Base-by-base conservation (phyloP, 306 rosid genomes). In the Vachellia pachyceras region DNA sequence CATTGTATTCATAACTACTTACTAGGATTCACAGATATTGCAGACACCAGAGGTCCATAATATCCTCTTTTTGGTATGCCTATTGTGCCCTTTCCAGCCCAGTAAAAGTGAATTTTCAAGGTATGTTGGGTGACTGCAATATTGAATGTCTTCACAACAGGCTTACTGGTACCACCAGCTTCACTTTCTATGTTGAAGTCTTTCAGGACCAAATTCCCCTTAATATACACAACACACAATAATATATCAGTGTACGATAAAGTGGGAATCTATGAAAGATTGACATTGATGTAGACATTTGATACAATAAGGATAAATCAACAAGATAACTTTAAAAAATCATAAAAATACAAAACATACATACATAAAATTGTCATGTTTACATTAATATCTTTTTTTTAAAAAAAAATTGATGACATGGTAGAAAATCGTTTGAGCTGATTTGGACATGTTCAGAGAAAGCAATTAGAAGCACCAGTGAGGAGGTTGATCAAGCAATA, bases 81-180 rank as follows among this genome's bases (percentile, higher is more conserved):
- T 25, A 40, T 61, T 61, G 68, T 61, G 37, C 68, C 68, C 68
- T 61, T 61, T 61, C 68, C 68, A 25, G 68, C 68, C 68, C 68
- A 61, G 8, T 25, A 12, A 4, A 61, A 61, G 15, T 61, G 68
- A 61, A 61, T 61, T 33, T 61, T 61, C 68, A 61, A 29, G 39
- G 68, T 61, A 61, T 61, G 40, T 13, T 29, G 68, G 68, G 68
- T 61, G 40, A 61, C 68, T 61, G 39, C 12, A 25, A 40, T 2
- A 29, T 61, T 61, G 37, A 61, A 61, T 29, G 68, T 61, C 68
- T 29, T 61, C 3, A 61, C 68, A 61, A 61, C 68, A 29, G 68
- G 68, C 18, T 61, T 29, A 12, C 68, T 18, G 5, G 40, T 2
- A 61, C 40, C 68, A 25, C 68, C 68, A 13, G 68, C 68, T 61